Evolutionary conservation across 768 basidiomycete species (phyloP), one percentile per base, ranked within the genome.

Genomic region (Lentinula guzmanii): DNA sequence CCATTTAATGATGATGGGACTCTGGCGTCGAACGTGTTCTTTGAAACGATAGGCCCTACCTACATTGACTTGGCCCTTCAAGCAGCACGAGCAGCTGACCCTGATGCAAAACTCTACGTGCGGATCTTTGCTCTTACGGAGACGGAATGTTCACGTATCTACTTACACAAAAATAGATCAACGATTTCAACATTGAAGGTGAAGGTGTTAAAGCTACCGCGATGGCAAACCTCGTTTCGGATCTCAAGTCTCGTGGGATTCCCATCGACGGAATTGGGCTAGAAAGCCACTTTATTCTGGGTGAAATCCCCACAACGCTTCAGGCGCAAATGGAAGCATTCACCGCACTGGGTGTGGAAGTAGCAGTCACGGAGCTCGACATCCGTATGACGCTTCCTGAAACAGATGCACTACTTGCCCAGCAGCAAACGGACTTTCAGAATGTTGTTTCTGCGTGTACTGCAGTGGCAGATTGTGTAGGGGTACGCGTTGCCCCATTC

Each of bases 1-100:
- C 72, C 76, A n/a, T 76, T 80, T 70, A 79, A 81, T 64, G 82
- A 82, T 33, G 71, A 82, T 65, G 81, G 83, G 13, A 80, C 79
- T 11, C 75, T 74, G 64, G 76, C 79, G 43, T 39, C 70, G 9
- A 70, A 76, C 56, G 75, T 82, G 5, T 84, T 81, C 68, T 78
- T 70, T 65, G 69, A 74, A 62, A 73, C 73, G 6, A 70, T 77
- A 50, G 74, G 75, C 37, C 65, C 71, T 8, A 60, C 65, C 8
- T 82, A 76, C 69, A 74, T 82, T 62, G 65, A 70, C 7, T 75
- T 76, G 41, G 82, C 81, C 18, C 71, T 82, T 35, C 61, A 72
- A 28, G 75, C 78, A 34, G 81, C 81, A 3, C 73, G 74, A 18
- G 72, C 71, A 13, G 78, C 78, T 3, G 80, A 82, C 65, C 76